Evolutionary conservation across 345 rosid genomes (phyloP), one percentile per base, ranked within the genome.

Genomic region (Dipteronia sinensis): DNA sequence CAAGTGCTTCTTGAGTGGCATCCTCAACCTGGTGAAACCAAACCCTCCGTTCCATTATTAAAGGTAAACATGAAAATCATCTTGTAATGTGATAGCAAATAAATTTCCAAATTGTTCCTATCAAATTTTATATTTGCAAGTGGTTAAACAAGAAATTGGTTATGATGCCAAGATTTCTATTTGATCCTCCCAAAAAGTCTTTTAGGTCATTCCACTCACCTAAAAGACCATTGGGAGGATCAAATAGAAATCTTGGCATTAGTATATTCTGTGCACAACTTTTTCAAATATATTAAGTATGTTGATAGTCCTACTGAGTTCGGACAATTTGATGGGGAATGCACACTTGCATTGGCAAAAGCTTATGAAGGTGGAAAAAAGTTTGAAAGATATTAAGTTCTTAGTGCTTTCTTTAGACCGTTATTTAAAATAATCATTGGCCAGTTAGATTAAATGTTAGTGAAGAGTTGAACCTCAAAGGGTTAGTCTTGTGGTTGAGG

Each of bases 1-100:
- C 75, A 90, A 86, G 98, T 96, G 58, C 77, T 96, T 86, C 98
- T 96, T 53, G 99, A 96, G 78, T 96, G 98, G 98, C 82, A 91
- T 85, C 97, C 94, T 79, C 87, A 86, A 86, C 94, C 97, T 74
- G 97, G 97, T 80, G 88, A 96, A 80, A n/a, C n/a, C n/a, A n/a
- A n/a, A n/a, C n/a, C n/a, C n/a, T n/a, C n/a, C n/a, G n/a, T n/a
- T n/a, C n/a, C n/a, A n/a, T n/a, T n/a, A n/a, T n/a, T n/a, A n/a
- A n/a, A n/a, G n/a, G n/a, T n/a, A n/a, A n/a, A n/a, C n/a, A n/a
- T n/a, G n/a, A n/a, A n/a, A n/a, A n/a, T n/a, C n/a, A n/a, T n/a
- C n/a, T n/a, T n/a, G n/a, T n/a, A n/a, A n/a, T n/a, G n/a, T n/a
- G n/a, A n/a, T n/a, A n/a, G n/a, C n/a, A n/a, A n/a, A n/a, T n/a